Percentiles rank a stretch among this genome's conserved stretches.
These are phyloP conservation scores for Chlorella ohadii DNA, from an alignment of 139 green algal genomes.

Conservation along the genomic window DNA sequence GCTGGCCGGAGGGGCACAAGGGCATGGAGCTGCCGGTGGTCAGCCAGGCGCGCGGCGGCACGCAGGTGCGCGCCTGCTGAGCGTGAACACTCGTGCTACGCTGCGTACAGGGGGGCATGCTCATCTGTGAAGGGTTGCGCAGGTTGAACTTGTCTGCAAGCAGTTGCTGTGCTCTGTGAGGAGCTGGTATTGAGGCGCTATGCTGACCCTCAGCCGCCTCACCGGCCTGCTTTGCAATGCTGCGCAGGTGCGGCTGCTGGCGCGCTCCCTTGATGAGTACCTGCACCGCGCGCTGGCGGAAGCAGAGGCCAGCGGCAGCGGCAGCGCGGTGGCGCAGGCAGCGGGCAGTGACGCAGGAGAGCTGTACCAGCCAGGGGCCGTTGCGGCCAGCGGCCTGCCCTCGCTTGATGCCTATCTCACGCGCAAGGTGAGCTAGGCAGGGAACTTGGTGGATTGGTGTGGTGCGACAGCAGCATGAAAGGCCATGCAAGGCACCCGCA, in stretches of 20 bases:
- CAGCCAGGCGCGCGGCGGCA: constrained; percentile 46
- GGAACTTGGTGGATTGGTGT: background rate
- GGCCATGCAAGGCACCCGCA: too few species aligned
- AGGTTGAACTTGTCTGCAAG: too few species aligned
- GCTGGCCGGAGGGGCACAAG: constrained; percentile 62
- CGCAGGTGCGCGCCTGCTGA: background rate
- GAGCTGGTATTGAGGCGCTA: too few species aligned
- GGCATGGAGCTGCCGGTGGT: constrained; percentile 72
- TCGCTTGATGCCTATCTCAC: constrained; percentile 72
- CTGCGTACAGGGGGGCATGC: too few species aligned
- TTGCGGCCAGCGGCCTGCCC: constrained; percentile 43
- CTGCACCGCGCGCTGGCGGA: constrained; percentile 78
- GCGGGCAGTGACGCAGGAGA: constrained; percentile 51
- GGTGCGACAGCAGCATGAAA: too few species aligned
- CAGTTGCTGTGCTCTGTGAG: too few species aligned
- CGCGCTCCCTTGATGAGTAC: constrained; percentile 76
- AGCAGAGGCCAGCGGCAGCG: constrained; percentile 61
- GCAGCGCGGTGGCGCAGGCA: constrained; percentile 45
- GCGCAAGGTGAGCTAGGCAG: constrained; percentile 43
- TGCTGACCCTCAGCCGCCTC: too few species aligned
- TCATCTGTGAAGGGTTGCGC: too few species aligned
- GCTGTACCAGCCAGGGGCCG: constrained; percentile 64
- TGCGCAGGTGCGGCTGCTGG: constrained; percentile 61
- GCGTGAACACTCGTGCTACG: too few species aligned
- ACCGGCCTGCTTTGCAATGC: too few species aligned